A percentile compares a stretch with the other conserved stretches of the same genome.
phyloP scores from a whole-genome alignment of 148 eudicot species.

The Fagopyrum tataricum region DNA sequence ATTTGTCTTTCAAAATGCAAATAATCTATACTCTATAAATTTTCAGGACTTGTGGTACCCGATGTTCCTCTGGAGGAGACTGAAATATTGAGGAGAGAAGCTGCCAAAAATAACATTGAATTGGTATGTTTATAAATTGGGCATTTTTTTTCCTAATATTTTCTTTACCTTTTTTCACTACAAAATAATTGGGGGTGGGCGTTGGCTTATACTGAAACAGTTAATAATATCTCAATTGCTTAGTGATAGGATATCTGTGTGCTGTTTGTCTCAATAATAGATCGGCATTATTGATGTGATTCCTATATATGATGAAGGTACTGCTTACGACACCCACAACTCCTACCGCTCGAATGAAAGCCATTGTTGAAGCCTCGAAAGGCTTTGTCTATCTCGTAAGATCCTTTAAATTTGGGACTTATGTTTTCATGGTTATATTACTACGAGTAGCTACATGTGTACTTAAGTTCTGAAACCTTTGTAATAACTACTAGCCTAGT shows the following conservation, averaged over 20 bases:
- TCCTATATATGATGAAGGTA: not conserved
- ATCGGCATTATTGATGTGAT: not conserved
- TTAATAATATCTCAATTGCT: no score
- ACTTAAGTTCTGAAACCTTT: not conserved
- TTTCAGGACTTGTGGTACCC: slow-evolving; percentile 88
- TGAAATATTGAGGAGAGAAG: slow-evolving; percentile 68
- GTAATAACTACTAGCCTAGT: not conserved
- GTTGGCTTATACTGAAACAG: no score
- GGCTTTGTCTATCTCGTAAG: slow-evolving; percentile 94
- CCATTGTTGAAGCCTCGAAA: slow-evolving; percentile 81
- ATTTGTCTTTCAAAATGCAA: not conserved
- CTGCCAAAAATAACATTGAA: slow-evolving; percentile 61
- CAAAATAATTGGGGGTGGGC: not conserved
- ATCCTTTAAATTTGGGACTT: not conserved
- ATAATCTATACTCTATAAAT: not conserved
- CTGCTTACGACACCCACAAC: slow-evolving; percentile 88
- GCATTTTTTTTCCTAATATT: not conserved
- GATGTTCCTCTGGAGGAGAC: slow-evolving; percentile 97
- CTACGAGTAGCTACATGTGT: not conserved
- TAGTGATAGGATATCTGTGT: not conserved
- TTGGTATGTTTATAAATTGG: slow-evolving; percentile 35
- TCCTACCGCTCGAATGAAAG: slow-evolving; percentile 71
- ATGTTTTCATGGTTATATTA: not conserved
- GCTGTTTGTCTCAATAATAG: not conserved
- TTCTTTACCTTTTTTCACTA: not conserved